Percentiles rank a stretch among this genome's conserved stretches.
Conservation (phyloP, 805 yeast genomes). For the Yueomyces sp. region DNA sequence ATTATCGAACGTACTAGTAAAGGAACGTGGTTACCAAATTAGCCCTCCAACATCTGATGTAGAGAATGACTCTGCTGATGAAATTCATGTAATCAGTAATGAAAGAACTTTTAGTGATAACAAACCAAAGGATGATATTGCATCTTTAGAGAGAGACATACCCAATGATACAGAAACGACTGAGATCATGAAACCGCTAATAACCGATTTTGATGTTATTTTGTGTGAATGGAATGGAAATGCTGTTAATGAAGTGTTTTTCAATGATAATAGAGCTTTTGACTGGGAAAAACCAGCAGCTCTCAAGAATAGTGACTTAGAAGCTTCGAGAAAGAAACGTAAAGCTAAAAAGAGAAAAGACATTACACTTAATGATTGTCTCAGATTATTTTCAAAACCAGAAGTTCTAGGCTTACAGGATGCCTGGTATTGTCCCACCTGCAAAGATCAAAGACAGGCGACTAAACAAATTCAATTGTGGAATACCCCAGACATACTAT, state of each 20-base stretch:
- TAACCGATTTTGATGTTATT: slow-evolving; percentile 25
- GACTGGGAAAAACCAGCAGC: slow-evolving; percentile 43
- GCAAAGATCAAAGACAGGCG: slow-evolving; percentile 83
- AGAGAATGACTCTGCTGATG: background rate
- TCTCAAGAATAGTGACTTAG: slow-evolving; percentile 43
- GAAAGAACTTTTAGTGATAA: background rate
- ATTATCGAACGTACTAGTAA: background rate
- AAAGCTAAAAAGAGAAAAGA: slow-evolving; percentile 23
- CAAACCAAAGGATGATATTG: background rate
- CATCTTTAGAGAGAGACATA: background rate
- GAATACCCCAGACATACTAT: slow-evolving; percentile 85
- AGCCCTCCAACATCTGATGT: background rate
- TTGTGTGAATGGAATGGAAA: slow-evolving; percentile 58
- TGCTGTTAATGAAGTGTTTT: slow-evolving; percentile 37
- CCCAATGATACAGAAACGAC: background rate
- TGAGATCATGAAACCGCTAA: background rate
- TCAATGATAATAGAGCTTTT: slow-evolving; percentile 32
- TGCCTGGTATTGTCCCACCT: slow-evolving; percentile 85
- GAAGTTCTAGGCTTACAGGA: slow-evolving; percentile 83
- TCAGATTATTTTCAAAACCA: slow-evolving; percentile 59
- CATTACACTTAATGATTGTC: slow-evolving; percentile 59
- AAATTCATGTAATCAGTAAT: background rate
- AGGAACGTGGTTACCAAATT: too few relatives aligned
- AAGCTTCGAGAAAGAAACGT: slow-evolving; percentile 27
- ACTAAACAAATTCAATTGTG: slow-evolving; percentile 79